Percentiles rank a stretch among this genome's conserved stretches.
These are phyloP conservation scores for Zasmidium angulare DNA, from an alignment of 2,329 filamentous ascomycete genomes.

Conservation along the genomic window DNA sequence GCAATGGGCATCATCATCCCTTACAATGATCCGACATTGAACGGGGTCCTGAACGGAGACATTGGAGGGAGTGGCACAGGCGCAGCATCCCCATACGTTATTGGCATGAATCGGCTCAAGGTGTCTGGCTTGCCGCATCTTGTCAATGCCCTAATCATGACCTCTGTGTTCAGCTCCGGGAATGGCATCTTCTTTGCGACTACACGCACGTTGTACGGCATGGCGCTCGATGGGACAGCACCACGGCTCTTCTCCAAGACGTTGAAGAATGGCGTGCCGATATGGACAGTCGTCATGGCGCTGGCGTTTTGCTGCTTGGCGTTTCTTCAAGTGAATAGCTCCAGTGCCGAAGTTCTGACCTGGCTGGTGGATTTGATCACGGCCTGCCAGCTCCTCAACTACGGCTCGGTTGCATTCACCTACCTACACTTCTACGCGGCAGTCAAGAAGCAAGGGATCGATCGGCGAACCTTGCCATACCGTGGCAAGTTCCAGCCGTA, in stretches of 20 bases:
- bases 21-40: conserved; percentile 64
- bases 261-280: conserved; percentile 58
- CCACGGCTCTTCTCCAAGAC: conserved; percentile 56
- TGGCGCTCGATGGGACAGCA: conserved; percentile 60
- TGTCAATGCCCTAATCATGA: conserved; percentile 69
- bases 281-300: conserved; percentile 55
- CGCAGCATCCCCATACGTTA: conserved; percentile 16
- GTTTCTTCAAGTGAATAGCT: conserved; percentile 28
- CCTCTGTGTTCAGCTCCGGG: conserved; percentile 65
- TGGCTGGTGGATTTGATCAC: conserved; percentile 55
- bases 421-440: conserved; percentile 58
- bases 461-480: conserved; percentile 55
- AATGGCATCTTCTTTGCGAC: conserved; percentile 68
- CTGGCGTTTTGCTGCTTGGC: conserved; percentile 31
- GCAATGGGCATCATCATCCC: conserved; percentile 70
- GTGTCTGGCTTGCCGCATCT: conserved; percentile 66
- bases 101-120: conserved; percentile 65
- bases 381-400: conserved; percentile 59
- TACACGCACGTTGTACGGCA: conserved; percentile 64
- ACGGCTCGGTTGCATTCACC: conserved; percentile 56
- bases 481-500: conserved; percentile 54
- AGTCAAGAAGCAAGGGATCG: conserved; percentile 47
- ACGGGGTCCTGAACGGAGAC: conserved; percentile 58
- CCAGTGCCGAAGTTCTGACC: conserved; percentile 26
- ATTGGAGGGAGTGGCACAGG: conserved; percentile 43